Conservation (phyloP, 306 rosid genomes). For the Citrullus mucosospermus region DNA sequence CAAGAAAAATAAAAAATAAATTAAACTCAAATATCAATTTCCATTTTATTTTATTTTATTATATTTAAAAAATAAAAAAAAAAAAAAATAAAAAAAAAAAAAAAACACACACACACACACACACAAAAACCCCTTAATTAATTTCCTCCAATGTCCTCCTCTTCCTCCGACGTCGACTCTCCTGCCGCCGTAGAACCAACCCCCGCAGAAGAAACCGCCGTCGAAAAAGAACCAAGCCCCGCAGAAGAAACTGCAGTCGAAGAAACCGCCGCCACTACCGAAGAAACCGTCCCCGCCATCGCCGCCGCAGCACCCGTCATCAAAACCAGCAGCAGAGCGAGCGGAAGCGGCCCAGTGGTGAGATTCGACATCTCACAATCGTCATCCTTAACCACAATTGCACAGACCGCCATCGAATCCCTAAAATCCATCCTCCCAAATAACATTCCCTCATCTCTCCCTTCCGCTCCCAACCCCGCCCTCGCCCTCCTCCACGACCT, state of each 20-base stretch:
- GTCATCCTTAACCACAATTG: neutral
- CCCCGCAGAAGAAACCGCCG: neutral
- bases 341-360: neutral
- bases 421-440: constrained; percentile 44
- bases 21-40: neutral
- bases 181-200: neutral
- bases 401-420: constrained; percentile 23
- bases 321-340: neutral
- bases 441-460: constrained; percentile 9
- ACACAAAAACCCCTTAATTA: neutral
- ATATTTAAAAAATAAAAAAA: neutral
- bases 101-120: no score
- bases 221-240: neutral
- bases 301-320: neutral
- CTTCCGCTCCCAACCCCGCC: constrained; percentile 17
- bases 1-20: neutral
- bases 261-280: neutral
- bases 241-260: neutral
- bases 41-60: no score
- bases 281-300: neutral
- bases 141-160: neutral
- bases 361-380: neutral
- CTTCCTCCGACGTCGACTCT: neutral
- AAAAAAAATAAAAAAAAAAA: no score
- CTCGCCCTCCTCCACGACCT: constrained; percentile 35